Evolutionary conservation across 768 basidiomycete genomes (phyloP).

Genomic region (Mycena epipterygia): DNA sequence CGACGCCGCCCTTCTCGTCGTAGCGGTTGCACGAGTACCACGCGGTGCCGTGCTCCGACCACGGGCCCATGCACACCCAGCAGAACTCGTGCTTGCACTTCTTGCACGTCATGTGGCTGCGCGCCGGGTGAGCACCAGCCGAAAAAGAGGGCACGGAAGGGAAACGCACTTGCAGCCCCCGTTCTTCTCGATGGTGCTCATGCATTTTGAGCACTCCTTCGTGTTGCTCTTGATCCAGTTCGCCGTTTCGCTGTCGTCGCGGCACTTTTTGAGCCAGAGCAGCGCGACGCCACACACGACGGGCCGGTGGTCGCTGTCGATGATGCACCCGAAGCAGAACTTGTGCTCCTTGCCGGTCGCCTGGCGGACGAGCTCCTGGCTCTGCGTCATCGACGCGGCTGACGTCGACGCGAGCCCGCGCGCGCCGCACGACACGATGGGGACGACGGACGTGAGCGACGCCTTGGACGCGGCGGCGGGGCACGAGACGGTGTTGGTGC

Average conservation of each 20-base stretch:
- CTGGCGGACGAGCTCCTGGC: slow-evolving; percentile 45
- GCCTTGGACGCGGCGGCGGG: slow-evolving; percentile 82
- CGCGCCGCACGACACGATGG: slow-evolving; percentile 89
- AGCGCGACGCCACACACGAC: slow-evolving; percentile 90
- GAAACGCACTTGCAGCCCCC: slow-evolving; percentile 97
- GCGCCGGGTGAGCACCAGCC: slow-evolving; percentile 16
- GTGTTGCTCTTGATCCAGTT: slow-evolving; percentile 99
- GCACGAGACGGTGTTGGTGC: slow-evolving; percentile 95
- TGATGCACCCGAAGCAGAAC: slow-evolving; percentile 96
- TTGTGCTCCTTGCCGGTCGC: slow-evolving; percentile 68
- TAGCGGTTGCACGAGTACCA: slow-evolving; percentile 99
- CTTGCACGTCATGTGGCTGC: slow-evolving; percentile 99
- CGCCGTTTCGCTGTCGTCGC: slow-evolving; percentile 97
- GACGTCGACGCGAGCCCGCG: slow-evolving; percentile 56
- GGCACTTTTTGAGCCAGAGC: slow-evolving; percentile 97
- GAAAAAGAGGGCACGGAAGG: slow-evolving; percentile 21
- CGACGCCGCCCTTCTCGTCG: slow-evolving; percentile 91
- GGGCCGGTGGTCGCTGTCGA: slow-evolving; percentile 92
- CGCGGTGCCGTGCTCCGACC: slow-evolving; percentile 96
- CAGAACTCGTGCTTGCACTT: slow-evolving; percentile 99
- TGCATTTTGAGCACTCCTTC: slow-evolving; percentile 96
- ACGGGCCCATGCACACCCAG: slow-evolving; percentile 99
- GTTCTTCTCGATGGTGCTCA: slow-evolving; percentile 99
- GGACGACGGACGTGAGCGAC: slow-evolving; percentile 83
- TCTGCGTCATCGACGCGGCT: slow-evolving; percentile 48